Evolutionary conservation across 352 stramenopile genomes (phyloP), one percentile per base, ranked within the genome.

Genomic region (Phytopythium vexans): DNA sequence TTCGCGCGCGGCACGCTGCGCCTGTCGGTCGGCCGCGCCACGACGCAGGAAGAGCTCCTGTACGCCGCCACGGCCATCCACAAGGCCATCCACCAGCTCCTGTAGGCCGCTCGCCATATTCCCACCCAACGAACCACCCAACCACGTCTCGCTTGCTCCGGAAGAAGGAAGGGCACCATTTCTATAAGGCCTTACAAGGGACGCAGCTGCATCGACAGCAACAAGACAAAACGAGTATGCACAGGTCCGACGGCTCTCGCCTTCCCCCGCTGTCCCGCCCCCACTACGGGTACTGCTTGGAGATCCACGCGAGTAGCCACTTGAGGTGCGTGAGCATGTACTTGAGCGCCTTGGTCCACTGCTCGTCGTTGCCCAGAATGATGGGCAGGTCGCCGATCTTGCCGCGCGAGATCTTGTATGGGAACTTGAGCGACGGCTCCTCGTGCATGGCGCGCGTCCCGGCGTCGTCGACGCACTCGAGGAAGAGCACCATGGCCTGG

Each of bases 1-100:
- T 97, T 87, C 60, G 96, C 91, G 5, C 70, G 90, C 10, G 96
- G 97, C 40, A 99, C 96, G 8, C 60, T 99, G 40, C 77, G 97
- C 15, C 74, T 99, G 32, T 98, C 90, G 15, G 85, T 99, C 14
- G 96, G 96, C 10, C 79, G 92, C 21, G 71, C 85, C 54, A 98
- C 93, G 10, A 97, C 82, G 1, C 55, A 77, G 33, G 70, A 93
- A 54, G 93, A 99, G 48, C 57, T 98, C 6, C 66, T 95, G 40
- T 49, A 63, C 21, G 95, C 94, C 31, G 73, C 84, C n/a, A 75
- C 85, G 10, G 70, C 91, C 15, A 97, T 98, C 49, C 67, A 74
- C 44, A 69, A 68, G 12, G 71, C 68, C 15, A 74, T 88, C 41
- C 60, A 71, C 32, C 58, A 76, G 46, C 68, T 71, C 14, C 33